Evolutionary conservation across 2,329 filamentous ascomycete genomes (phyloP).

Genomic region (Penicillium hesseltinei): DNA sequence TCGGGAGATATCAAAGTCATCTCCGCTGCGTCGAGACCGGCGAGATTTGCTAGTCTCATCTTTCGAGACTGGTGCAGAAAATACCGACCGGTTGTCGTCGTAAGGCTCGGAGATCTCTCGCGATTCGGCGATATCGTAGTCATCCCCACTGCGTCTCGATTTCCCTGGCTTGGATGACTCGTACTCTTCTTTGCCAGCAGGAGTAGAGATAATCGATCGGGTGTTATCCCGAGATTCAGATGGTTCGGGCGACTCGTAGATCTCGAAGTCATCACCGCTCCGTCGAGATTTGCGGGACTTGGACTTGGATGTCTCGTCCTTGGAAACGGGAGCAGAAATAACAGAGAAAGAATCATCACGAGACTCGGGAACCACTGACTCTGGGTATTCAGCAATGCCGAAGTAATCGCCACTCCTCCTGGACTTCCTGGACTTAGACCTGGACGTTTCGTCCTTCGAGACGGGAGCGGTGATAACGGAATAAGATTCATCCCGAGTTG

Average conservation of each 20-base stretch:
- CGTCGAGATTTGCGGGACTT: constrained; percentile 3
- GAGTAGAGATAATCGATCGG: background rate
- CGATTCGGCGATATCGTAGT: background rate
- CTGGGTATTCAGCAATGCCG: background rate
- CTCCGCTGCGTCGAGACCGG: constrained; percentile 3
- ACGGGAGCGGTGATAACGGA: constrained; percentile 2
- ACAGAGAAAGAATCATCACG: constrained; percentile 3
- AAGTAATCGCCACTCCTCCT: background rate
- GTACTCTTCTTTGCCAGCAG: background rate
- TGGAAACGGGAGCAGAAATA: background rate
- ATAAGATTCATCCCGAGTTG: background rate
- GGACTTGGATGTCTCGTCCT: constrained; percentile 6
- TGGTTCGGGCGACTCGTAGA: background rate
- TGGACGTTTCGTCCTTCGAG: background rate
- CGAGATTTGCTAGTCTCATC: background rate
- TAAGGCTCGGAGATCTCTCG: background rate
- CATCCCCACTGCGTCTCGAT: background rate
- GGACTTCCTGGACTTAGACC: background rate
- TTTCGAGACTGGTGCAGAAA: constrained; percentile 1
- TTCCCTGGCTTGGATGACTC: background rate
- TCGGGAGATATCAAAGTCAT: background rate
- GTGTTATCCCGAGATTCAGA: background rate
- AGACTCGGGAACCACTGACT: background rate
- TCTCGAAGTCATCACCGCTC: constrained; percentile 4
- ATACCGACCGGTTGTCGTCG: background rate